phyloP scores from a whole-genome alignment of 2,329 filamentous ascomycete species.

The Ciborinia camelliae region DNA sequence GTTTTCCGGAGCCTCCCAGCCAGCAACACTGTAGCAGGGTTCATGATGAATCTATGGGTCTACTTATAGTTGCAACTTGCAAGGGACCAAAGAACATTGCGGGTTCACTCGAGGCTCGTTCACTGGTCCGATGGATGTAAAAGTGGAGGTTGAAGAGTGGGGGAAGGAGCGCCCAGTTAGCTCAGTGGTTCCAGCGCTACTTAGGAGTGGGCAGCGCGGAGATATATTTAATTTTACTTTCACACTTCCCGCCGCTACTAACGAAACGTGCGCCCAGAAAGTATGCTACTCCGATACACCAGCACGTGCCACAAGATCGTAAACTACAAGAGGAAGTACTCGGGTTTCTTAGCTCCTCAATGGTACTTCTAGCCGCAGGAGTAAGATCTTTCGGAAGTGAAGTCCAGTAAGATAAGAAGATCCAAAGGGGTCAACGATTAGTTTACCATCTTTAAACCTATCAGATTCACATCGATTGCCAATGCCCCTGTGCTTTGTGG shows the following conservation, averaged over 20 bases:
- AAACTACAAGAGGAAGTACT: no score
- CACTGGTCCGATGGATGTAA: no score
- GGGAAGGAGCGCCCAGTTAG: background rate
- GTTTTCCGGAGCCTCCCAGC: no score
- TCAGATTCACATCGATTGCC: background rate
- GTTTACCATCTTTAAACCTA: background rate
- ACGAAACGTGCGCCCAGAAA: no score
- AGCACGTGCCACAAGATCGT: no score
- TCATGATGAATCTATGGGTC: background rate
- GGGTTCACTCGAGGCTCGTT: background rate
- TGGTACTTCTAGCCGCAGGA: no score
- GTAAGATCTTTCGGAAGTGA: background rate
- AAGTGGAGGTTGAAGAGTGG: no score
- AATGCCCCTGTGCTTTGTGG: background rate
- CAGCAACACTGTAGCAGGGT: no score
- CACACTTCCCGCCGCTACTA: background rate
- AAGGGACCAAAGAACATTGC: background rate
- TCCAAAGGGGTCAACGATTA: background rate
- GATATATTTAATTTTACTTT: background rate
- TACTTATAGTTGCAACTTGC: background rate
- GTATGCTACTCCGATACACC: no score
- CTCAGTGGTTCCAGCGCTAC: conserved; percentile 1
- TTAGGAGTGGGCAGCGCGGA: conserved; percentile 1
- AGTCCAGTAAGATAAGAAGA: background rate
- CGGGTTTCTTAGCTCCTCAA: no score